These are phyloP conservation scores for Diaporthe australafricana DNA, from an alignment of 2,329 filamentous ascomycete genomes.

Conservation along the genomic window DNA sequence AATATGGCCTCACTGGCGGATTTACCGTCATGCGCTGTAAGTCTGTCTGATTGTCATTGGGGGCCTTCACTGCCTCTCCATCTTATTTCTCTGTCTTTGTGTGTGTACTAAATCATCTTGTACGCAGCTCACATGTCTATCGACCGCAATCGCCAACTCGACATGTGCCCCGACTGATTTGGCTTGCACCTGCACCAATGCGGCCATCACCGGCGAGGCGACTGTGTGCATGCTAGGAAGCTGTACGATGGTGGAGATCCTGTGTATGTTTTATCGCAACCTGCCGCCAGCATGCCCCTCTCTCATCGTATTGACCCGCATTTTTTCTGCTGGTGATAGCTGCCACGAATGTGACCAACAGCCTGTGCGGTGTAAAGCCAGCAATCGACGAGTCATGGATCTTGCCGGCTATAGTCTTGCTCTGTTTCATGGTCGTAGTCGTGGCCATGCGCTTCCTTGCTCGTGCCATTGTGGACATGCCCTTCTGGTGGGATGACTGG, in stretches of 20 bases:
- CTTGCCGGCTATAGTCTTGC: not conserved
- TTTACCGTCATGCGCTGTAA: not conserved
- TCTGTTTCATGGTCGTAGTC: not conserved
- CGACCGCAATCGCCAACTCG: not conserved
- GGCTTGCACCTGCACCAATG: not conserved
- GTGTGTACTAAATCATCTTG: not conserved
- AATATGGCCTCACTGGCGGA: not conserved
- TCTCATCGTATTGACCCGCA: not conserved
- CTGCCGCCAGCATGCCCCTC: fast-evolving
- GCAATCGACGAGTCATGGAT: not conserved
- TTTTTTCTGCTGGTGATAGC: not conserved
- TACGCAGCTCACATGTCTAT: not conserved
- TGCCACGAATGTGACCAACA: not conserved
- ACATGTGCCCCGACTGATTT: not conserved
- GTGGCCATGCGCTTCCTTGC: not conserved
- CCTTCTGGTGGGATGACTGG: constrained; percentile 15
- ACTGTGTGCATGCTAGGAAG: not conserved
- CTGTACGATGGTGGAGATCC: not conserved
- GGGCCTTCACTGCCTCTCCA: not conserved
- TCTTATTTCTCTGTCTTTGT: not conserved
- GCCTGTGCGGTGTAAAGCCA: not conserved
- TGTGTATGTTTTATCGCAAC: not conserved
- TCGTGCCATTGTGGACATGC: not conserved
- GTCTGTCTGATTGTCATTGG: not conserved
- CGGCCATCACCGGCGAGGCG: not conserved